Evolutionary conservation across 2,329 filamentous ascomycete species (phyloP).

Genomic region (Nemania diffusa): DNA sequence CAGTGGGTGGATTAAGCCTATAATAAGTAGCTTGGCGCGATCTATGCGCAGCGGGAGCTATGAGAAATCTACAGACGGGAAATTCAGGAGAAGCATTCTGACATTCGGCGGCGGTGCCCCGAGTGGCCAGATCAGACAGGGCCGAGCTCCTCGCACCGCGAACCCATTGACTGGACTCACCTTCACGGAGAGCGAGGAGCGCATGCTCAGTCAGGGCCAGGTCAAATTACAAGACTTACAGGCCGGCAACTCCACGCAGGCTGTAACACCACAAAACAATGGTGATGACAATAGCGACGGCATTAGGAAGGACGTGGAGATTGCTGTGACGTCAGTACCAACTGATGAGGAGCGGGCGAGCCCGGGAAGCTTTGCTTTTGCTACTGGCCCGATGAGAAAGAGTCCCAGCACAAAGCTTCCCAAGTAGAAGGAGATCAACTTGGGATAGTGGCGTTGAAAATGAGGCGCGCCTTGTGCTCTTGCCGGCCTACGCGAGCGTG

Average conservation of each 20-base stretch:
- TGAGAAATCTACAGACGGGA: constrained; percentile 51
- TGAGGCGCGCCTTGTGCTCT: background rate
- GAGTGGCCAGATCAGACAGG: constrained; percentile 41
- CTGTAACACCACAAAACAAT: background rate
- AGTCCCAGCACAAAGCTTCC: constrained; percentile 12
- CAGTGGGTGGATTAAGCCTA: constrained; percentile 51
- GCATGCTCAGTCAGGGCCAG: constrained; percentile 51
- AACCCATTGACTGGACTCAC: constrained; percentile 53
- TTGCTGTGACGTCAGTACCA: constrained; percentile 29
- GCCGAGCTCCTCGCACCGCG: constrained; percentile 41
- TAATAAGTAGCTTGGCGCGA: constrained; percentile 49
- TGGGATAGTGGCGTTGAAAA: background rate
- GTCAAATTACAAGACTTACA: constrained; percentile 52
- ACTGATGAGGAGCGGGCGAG: constrained; percentile 16
- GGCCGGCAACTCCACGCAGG: background rate
- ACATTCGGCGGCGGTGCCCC: constrained; percentile 55
- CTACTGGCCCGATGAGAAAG: constrained; percentile 23
- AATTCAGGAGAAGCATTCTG: constrained; percentile 34
- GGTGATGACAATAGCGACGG: constrained; percentile 19
- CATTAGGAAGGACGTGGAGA: constrained; percentile 35
- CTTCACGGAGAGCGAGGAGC: constrained; percentile 56
- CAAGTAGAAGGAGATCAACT: background rate
- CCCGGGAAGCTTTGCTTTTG: constrained; percentile 18
- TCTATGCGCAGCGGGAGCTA: constrained; percentile 52
- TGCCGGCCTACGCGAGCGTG: background rate